Conservation (phyloP, 1,284 basidiomycete genomes). For the Cutaneotrichosporon sp. region DNA sequence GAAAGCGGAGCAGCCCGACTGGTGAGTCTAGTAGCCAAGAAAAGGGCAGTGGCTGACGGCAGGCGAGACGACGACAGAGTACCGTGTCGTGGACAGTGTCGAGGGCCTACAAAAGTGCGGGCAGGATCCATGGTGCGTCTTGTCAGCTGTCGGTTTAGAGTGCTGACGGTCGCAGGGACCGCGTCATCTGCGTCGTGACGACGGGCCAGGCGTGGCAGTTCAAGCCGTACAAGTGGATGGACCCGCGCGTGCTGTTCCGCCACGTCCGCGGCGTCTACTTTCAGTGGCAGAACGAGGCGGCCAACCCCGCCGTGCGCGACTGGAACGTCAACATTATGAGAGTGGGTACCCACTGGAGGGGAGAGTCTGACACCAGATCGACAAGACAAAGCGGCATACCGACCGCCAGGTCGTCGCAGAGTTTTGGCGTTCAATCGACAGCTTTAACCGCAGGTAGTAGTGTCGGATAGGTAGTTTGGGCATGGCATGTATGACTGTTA, state of each 20-base stretch:
- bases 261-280: slow-evolving; percentile 92
- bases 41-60: not conserved
- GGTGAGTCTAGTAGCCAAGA: not conserved
- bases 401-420: slow-evolving; percentile 91
- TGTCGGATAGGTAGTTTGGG: too few species aligned
- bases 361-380: slow-evolving; percentile 58
- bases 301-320: slow-evolving; percentile 79
- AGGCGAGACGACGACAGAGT: slow-evolving; percentile 51
- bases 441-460: not conserved
- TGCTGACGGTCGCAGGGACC: slow-evolving; percentile 53
- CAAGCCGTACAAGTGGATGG: slow-evolving; percentile 89
- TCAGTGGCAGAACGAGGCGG: slow-evolving; percentile 84
- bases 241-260: slow-evolving; percentile 84
- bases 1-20: slow-evolving; percentile 56
- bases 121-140: slow-evolving; percentile 68
- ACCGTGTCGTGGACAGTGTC: slow-evolving; percentile 84
- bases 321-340: slow-evolving; percentile 96
- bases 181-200: slow-evolving; percentile 94
- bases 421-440: slow-evolving; percentile 86
- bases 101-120: slow-evolving; percentile 90
- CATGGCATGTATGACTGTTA: too few species aligned
- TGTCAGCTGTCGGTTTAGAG: slow-evolving; percentile 5
- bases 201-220: slow-evolving; percentile 99
- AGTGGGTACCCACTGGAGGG: slow-evolving; percentile 50
- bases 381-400: slow-evolving; percentile 82